Evolutionary conservation across 257 asterid species (phyloP).

Genomic region (Handroanthus guayacan): DNA sequence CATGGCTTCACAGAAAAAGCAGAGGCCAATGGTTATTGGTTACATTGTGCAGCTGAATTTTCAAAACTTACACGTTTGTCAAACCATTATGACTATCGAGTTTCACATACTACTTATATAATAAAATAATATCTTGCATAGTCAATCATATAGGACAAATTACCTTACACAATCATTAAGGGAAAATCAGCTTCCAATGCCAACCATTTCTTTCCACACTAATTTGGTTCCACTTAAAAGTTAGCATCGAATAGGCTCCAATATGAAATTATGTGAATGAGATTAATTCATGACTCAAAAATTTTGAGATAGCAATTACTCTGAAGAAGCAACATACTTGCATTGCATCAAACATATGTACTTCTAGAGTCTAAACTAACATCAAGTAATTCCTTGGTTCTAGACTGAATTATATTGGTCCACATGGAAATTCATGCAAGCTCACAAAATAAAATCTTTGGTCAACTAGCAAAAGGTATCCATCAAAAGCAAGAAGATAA

Average conservation of each 20-base stretch:
- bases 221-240: background rate
- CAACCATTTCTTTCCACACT: slow-evolving; percentile 5
- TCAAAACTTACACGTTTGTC: no score
- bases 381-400: slow-evolving; percentile 7
- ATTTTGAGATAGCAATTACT: background rate
- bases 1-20: background rate
- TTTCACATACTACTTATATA: background rate
- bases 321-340: background rate
- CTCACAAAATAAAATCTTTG: background rate
- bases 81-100: background rate
- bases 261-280: background rate
- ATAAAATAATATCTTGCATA: background rate
- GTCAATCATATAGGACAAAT: background rate
- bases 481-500: background rate
- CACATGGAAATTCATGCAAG: background rate
- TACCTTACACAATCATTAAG: background rate
- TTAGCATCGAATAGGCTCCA: background rate
- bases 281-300: background rate
- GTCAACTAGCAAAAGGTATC: background rate
- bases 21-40: background rate
- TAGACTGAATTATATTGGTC: background rate
- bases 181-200: background rate
- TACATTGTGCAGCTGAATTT: background rate
- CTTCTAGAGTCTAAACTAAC: background rate
- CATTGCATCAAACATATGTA: background rate